Base-by-base conservation (phyloP, 2,329 filamentous ascomycete species). In the Didymella segeticola region DNA sequence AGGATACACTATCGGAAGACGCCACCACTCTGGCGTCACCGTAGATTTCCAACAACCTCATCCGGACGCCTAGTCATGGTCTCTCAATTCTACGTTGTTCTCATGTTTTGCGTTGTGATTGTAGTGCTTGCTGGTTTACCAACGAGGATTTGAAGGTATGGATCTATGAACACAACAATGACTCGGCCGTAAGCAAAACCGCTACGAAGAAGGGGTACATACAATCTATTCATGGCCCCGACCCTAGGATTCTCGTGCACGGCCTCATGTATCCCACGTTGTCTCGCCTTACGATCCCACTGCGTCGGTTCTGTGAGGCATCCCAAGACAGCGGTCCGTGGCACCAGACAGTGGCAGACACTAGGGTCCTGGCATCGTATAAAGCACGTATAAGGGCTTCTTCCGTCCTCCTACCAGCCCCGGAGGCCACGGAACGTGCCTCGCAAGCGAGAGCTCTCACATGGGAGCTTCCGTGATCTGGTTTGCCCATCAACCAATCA, bases 321-420 rank as follows among this genome's bases (percentile, higher is more conserved):
- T 56, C 53, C 59, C 57, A 60, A 57, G 47, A 63, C 37, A 45
- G 46, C 20, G 60, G 55, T 47, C 54, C 52, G 51, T 58, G 52
- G 57, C 60, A 57, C 29, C 47, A 53, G 54, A 43, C 58, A 14
- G 43, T 47, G 27, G 17, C 47, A 53, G 54, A 43, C 58, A 14
- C 45, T 47, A 30, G 17, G 47, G 47, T 47, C 48, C 26, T 49
- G 53, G 54, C 56, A 56, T 41, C 29, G 41, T 47, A 22, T 14
- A 43, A 20, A 45, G 17, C 41, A 37, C 42, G 15, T 39, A 33
- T 39, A 29, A 45, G 17, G 10, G 37, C 30, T 27, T 19, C 19
- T 37, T 20, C 22, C 37, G 20, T 23, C 15, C 37, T 38, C 39
- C 49, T 47, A 41, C 27, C 55, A 39, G 41, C 47, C 51, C 38